Evolutionary conservation across 768 basidiomycete genomes (phyloP).

Genomic region (Pleurotus tuoliensis): DNA sequence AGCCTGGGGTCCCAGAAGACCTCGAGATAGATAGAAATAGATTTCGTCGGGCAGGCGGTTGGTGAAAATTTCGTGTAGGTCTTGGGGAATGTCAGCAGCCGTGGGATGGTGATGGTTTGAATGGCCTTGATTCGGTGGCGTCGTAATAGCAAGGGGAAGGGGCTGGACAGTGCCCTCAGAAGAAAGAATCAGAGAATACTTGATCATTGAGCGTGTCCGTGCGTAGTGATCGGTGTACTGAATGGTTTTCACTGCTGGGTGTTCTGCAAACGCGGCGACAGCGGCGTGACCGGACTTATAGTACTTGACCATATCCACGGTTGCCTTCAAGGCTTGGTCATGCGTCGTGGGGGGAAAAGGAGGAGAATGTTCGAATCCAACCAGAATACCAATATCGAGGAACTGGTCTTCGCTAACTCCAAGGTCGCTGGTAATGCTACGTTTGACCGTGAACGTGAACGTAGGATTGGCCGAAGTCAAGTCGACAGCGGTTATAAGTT

Average conservation of each 20-base stretch:
- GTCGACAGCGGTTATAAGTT: constrained; percentile 86
- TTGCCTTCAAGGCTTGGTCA: constrained; percentile 78
- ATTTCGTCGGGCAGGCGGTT: constrained; percentile 92
- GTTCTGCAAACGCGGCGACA: constrained; percentile 72
- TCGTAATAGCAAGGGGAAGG: constrained; percentile 65
- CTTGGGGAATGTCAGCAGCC: constrained; percentile 82
- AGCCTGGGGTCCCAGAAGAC: constrained; percentile 83
- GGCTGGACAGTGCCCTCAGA: constrained; percentile 83
- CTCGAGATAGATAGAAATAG: constrained; percentile 94
- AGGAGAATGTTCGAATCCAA: constrained; percentile 80
- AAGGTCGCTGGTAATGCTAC: constrained; percentile 54
- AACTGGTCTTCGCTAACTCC: constrained; percentile 83
- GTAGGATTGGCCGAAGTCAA: constrained; percentile 61
- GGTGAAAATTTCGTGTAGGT: constrained; percentile 94
- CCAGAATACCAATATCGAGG: constrained; percentile 88
- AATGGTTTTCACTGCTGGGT: constrained; percentile 75
- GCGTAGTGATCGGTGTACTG: constrained; percentile 86
- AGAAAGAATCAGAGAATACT: constrained; percentile 84
- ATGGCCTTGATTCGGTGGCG: constrained; percentile 44
- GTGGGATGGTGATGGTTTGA: constrained; percentile 69
- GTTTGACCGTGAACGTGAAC: constrained; percentile 85
- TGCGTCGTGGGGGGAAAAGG: constrained; percentile 81
- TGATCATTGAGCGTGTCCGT: constrained; percentile 87
- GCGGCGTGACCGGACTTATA: constrained; percentile 87
- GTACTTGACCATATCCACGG: constrained; percentile 89